Conservation (phyloP, 176 grass and related monocot genomes). For the Eragrostis nindensis region DNA sequence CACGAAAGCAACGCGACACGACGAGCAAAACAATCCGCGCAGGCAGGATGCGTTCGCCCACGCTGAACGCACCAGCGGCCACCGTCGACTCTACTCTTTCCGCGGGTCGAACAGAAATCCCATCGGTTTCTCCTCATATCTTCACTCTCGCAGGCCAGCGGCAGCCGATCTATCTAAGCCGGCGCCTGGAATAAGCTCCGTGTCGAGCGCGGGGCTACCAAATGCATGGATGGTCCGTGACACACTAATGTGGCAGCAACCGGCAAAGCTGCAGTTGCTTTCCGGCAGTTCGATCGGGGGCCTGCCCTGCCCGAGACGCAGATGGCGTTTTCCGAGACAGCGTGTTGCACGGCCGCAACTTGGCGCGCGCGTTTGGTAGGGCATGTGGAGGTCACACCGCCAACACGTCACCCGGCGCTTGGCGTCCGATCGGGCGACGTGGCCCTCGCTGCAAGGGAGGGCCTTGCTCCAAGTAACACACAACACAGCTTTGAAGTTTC, state of each 20-base stretch:
- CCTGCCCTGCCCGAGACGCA: background rate
- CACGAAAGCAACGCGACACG: constrained; percentile 2
- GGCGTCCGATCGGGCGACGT: background rate
- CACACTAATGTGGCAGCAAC: background rate
- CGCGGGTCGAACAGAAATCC: background rate
- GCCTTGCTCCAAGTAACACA: too few species aligned
- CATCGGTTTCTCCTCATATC: background rate
- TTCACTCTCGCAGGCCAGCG: background rate
- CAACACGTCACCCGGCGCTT: background rate
- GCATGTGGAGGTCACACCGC: background rate
- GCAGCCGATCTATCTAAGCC: background rate
- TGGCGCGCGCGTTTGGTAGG: constrained; percentile 4
- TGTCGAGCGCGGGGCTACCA: background rate
- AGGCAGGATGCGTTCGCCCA: background rate
- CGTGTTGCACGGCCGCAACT: background rate
- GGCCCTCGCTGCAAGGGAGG: background rate
- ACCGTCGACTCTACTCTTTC: background rate
- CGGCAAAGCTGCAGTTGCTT: background rate
- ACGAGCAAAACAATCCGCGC: background rate
- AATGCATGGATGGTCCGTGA: background rate
- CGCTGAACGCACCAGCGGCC: background rate
- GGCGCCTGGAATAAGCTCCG: background rate
- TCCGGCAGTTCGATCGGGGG: background rate
- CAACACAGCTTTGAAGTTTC: background rate
- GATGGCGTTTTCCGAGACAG: background rate